Evolutionary conservation across 148 eudicot species (phyloP).

Genomic region (Arbutus unedo): DNA sequence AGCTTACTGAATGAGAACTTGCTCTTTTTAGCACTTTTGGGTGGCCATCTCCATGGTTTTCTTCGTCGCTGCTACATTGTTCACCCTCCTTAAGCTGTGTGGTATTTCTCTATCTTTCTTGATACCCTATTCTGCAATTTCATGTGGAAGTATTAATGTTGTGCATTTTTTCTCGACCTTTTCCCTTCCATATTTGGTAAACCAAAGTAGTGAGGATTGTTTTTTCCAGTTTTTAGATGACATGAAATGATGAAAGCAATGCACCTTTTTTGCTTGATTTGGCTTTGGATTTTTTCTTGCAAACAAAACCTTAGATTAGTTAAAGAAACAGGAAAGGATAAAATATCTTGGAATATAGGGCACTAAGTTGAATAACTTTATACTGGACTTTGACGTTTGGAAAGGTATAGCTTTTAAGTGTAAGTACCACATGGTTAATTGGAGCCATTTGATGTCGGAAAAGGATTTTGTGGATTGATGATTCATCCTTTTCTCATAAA

Average conservation of each 20-base stretch:
- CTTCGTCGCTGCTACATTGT: constrained; percentile 57
- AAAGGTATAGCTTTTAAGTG: neutral
- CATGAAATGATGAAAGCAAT: neutral
- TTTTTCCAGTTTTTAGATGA: neutral
- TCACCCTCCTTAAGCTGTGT: constrained; percentile 54
- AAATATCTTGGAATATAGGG: neutral
- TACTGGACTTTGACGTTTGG: neutral
- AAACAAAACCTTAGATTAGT: neutral
- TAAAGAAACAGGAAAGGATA: neutral
- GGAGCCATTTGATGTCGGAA: too few species aligned
- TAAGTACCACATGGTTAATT: neutral
- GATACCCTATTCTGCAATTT: neutral
- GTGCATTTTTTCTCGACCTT: neutral
- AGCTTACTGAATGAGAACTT: constrained; percentile 10
- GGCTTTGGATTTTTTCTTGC: constrained; percentile 1
- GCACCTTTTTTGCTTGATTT: neutral
- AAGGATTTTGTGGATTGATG: neutral
- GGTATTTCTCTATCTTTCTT: constrained; percentile 33
- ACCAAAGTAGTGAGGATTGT: too few species aligned
- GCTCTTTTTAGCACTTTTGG: constrained; percentile 53
- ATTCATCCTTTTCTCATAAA: neutral
- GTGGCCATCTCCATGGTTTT: constrained; percentile 65
- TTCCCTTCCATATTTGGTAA: neutral
- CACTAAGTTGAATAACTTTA: neutral
- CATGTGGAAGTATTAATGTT: neutral